Evolutionary conservation across 805 yeast genomes (phyloP), one percentile per base, ranked within the genome.

Genomic region (Metschnikowia arizonensis): DNA sequence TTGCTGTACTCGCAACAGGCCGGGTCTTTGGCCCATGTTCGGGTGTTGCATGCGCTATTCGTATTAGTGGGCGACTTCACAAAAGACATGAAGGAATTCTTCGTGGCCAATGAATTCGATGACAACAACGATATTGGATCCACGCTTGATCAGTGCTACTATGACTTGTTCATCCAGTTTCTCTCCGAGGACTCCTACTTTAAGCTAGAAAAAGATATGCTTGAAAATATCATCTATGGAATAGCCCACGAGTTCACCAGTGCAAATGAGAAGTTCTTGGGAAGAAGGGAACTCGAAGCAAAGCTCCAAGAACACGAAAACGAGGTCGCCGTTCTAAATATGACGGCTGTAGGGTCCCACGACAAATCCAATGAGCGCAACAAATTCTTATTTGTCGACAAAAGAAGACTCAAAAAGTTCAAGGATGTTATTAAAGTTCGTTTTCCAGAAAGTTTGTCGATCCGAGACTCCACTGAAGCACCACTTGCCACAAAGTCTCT

Each of bases 141-240:
- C 1, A 75, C 83, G 3, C 66, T 91, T 30, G 96, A 90, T 52
- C 88, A 83, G 55, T 76, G 81, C 47, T 80, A 73, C 57, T 74
- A 77, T n/a, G 95, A 85, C 53, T 64, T 88, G 14, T 91, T 91
- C 61, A 73, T 79, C 15, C 82, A 83, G 39, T 85, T 81, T 58
- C 65, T 85, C 23, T 75, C 76, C 24, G 87, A 84, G 47, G 78
- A 79, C 47, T 72, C 76, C 39, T 90, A 88, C 63, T 82, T 90
- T 56, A 81, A 72, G 32, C 57, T 76, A 32, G 97, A 89, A 59
- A 84, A 79, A 64, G 81, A 80, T 50, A 79, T 78, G 52, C 66
- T 90, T 30, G 84, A 82, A 41, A 78, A 74, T 25, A 62, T 77
- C 33, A 71, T 81, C 17, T 70, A 70, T 42, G 63, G 64, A 2